A percentile compares a stretch with the other conserved stretches of the same genome.
Evolutionary conservation across 1,139 yeast genomes (phyloP).

Genomic region (Yamadazyma sp.): DNA sequence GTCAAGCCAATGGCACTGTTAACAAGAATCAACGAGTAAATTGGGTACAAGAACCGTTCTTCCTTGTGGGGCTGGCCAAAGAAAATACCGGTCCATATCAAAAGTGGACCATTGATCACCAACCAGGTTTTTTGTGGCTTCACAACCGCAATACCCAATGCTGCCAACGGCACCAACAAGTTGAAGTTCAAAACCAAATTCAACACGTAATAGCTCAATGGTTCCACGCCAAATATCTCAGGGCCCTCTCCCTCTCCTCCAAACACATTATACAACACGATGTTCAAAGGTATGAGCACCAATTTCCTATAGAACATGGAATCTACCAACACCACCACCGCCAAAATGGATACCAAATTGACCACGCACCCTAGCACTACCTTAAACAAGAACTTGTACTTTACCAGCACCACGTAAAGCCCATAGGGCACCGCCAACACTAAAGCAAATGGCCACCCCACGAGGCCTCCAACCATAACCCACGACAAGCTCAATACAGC

Average conservation of each 20-base stretch:
- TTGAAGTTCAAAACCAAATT: constrained; percentile 78
- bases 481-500: constrained; percentile 43
- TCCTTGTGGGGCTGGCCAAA: constrained; percentile 86
- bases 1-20: constrained; percentile 58
- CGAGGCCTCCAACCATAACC: constrained; percentile 65
- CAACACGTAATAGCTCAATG: constrained; percentile 68
- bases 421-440: constrained; percentile 65
- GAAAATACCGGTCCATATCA: constrained; percentile 69
- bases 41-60: constrained; percentile 85
- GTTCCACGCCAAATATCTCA: constrained; percentile 86
- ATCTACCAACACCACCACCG: constrained; percentile 43
- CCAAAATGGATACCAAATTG: constrained; percentile 28
- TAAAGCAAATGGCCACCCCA: constrained; percentile 92
- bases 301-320: constrained; percentile 62
- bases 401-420: constrained; percentile 23
- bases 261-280: constrained; percentile 79
- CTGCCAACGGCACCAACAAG: constrained; percentile 48
- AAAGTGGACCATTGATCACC: constrained; percentile 32
- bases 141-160: constrained; percentile 33
- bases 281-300: constrained; percentile 76
- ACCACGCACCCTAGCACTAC: constrained; percentile 19
- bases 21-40: constrained; percentile 67
- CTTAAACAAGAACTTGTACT: constrained; percentile 9
- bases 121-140: constrained; percentile 12
- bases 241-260: constrained; percentile 79